Evolutionary conservation across 2,329 filamentous ascomycete species (phyloP).

Genomic region (Septoria petroselini): DNA sequence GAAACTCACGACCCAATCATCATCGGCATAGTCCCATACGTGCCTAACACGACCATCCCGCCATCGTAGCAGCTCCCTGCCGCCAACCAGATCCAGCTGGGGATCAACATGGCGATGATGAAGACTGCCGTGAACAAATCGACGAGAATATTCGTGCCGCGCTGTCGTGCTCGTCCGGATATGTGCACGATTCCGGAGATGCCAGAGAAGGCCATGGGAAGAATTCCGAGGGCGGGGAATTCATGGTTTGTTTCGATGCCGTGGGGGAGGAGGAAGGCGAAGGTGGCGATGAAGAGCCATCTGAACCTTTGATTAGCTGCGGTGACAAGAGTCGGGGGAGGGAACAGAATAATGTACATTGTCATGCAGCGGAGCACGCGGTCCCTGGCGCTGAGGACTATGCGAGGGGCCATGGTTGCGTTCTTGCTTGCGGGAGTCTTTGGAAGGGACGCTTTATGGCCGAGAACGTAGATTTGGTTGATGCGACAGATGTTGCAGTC

Average conservation of each 20-base stretch:
- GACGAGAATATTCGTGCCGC: neutral
- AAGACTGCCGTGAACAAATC: neutral
- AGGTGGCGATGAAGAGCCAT: neutral
- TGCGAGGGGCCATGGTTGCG: neutral
- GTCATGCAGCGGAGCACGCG: neutral
- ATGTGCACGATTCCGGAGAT: neutral
- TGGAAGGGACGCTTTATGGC: neutral
- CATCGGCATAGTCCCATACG: neutral
- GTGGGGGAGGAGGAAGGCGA: neutral
- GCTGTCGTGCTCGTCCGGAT: neutral
- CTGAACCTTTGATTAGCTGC: too few relatives aligned
- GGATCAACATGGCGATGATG: neutral
- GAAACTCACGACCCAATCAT: neutral
- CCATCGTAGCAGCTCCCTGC: neutral
- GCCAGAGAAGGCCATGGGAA: neutral
- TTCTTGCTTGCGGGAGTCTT: neutral
- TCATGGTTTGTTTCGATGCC: neutral
- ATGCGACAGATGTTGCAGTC: constrained; percentile 7
- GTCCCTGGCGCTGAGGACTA: neutral
- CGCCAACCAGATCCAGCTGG: neutral
- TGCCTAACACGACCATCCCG: neutral
- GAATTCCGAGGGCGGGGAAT: neutral
- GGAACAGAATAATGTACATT: too few relatives aligned
- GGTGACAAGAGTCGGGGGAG: too few relatives aligned
- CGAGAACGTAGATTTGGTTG: constrained; percentile 2